Conservation (phyloP, 2,329 filamentous ascomycete species). For the Arthrobotrys musiformis region DNA sequence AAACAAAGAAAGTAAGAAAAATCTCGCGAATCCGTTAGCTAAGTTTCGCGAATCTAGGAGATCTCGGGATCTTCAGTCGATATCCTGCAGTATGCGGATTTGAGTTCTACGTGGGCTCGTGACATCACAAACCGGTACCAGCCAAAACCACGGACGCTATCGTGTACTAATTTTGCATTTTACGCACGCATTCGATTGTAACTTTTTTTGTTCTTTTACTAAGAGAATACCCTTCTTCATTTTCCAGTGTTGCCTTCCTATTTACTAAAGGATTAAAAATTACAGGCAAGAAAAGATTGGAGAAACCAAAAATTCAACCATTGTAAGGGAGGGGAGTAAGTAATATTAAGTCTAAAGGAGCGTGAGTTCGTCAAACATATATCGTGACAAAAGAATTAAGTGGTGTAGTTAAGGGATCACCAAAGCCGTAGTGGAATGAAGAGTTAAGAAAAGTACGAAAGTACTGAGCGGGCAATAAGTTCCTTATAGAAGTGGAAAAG, state of each 20-base stretch:
- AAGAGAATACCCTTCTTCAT: not conserved
- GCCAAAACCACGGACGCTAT: not conserved
- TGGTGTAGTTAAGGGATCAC: not conserved
- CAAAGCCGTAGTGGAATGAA: not conserved
- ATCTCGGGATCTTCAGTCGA: not conserved
- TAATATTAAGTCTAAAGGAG: constrained; percentile 4
- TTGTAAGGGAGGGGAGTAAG: not conserved
- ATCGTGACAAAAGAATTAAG: constrained; percentile 15
- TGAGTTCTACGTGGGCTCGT: not conserved
- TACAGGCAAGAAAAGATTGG: constrained; percentile 25
- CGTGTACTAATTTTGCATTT: not conserved
- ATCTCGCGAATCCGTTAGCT: not conserved
- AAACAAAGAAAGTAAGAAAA: not conserved
- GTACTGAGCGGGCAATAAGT: not conserved
- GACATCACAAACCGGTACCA: not conserved
- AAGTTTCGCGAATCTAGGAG: not conserved
- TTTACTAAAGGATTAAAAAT: constrained; percentile 51
- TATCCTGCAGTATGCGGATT: not conserved
- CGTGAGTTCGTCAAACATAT: constrained; percentile 1
- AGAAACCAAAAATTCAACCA: not conserved
- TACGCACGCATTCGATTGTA: not conserved
- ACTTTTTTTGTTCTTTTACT: not conserved
- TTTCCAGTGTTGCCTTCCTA: not conserved
- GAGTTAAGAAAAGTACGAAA: not conserved
- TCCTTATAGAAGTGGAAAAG: not conserved